Conservation (phyloP, 441 rosid genomes). For the Geranium incanum region DNA sequence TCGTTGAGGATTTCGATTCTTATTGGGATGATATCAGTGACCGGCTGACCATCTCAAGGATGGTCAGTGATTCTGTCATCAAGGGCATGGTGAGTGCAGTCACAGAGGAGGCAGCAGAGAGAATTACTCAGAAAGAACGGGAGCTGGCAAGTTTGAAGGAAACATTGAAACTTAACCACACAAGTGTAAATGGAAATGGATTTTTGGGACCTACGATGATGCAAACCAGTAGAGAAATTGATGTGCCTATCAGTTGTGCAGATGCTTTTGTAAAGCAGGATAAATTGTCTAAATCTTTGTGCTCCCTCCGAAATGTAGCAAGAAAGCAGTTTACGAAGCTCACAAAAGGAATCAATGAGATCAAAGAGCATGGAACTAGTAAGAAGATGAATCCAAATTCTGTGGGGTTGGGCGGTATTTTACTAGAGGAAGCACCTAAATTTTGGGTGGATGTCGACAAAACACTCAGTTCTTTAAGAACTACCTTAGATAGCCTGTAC, state of each 20-base stretch:
- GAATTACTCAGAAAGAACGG: slow-evolving; percentile 51
- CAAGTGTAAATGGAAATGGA: slow-evolving; percentile 30
- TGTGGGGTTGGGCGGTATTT: slow-evolving; percentile 41
- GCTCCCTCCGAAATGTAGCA: slow-evolving; percentile 32
- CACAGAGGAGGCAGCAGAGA: slow-evolving; percentile 58
- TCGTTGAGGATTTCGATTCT: slow-evolving; percentile 54
- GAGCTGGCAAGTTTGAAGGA: slow-evolving; percentile 52
- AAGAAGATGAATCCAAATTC: slow-evolving; percentile 30
- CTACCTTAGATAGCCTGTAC: slow-evolving; percentile 33
- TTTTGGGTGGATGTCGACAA: slow-evolving; percentile 38
- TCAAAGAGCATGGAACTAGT: slow-evolving; percentile 34
- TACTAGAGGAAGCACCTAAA: slow-evolving; percentile 34
- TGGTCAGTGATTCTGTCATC: slow-evolving; percentile 68
- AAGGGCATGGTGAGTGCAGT: slow-evolving; percentile 68
- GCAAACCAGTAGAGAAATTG: slow-evolving; percentile 8
- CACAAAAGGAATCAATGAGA: slow-evolving; percentile 41
- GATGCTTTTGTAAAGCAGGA: slow-evolving; percentile 20
- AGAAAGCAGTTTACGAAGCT: slow-evolving; percentile 50
- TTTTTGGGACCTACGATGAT: slow-evolving; percentile 9
- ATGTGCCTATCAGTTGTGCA: slow-evolving; percentile 18
- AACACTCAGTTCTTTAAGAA: slow-evolving; percentile 40
- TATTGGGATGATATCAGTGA: slow-evolving; percentile 53
- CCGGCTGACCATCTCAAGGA: slow-evolving; percentile 59
- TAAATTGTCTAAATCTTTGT: slow-evolving; percentile 29
- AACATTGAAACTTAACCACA: slow-evolving; percentile 27